Conservation (phyloP, 192 early-diverging fungal species). For the Radiomyces spectabilis region DNA sequence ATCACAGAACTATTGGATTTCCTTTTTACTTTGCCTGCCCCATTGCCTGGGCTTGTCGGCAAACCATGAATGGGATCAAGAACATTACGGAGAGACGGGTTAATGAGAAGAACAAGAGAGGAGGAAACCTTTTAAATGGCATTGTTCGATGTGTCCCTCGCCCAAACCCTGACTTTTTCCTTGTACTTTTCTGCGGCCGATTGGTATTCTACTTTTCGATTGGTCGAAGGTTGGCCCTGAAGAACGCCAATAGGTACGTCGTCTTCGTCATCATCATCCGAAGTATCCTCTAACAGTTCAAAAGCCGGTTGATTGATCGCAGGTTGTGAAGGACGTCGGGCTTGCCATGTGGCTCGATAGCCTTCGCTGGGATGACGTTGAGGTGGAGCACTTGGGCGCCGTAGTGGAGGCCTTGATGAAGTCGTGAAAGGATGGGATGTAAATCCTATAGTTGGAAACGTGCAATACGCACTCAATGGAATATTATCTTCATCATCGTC, state of each 20-base stretch:
- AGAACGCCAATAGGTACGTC: constrained; percentile 6
- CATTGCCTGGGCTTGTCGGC: no score
- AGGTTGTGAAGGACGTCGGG: not conserved
- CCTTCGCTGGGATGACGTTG: no score
- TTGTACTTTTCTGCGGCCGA: constrained; percentile 17
- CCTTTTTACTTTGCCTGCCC: no score
- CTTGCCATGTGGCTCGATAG: not conserved
- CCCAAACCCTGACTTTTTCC: constrained; percentile 14
- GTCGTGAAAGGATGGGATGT: not conserved
- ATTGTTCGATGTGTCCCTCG: no score
- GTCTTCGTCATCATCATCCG: constrained; percentile 12
- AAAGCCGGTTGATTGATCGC: not conserved
- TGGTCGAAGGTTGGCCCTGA: not conserved
- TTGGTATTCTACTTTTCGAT: constrained; percentile 3
- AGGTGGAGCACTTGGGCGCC: not conserved
- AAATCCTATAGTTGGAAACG: no score
- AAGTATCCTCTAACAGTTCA: not conserved
- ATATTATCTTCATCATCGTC: not conserved
- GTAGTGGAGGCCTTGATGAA: not conserved
- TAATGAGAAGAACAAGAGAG: no score
- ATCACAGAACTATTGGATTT: no score
- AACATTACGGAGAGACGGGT: no score
- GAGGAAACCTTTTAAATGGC: no score
- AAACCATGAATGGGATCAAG: no score
- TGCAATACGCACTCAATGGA: not conserved